Conservation (phyloP, 2,329 filamentous ascomycete genomes). For the Parafenestella ontariensis region DNA sequence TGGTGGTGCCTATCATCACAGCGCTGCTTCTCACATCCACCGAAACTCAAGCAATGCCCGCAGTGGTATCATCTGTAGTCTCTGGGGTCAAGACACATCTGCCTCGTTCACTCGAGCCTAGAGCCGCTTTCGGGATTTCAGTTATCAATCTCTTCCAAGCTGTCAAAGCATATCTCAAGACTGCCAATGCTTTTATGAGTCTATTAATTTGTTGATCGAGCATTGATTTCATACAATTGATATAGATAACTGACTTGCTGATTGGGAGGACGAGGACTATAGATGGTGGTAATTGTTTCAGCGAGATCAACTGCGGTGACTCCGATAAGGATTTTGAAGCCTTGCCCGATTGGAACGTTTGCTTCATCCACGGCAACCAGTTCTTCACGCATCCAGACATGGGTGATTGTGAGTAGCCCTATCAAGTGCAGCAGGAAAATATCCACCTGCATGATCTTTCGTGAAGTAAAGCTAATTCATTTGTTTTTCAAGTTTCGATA, state of each 20-base stretch:
- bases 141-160: background rate
- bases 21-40: background rate
- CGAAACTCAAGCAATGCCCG: constrained; percentile 2
- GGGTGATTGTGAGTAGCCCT: background rate
- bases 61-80: background rate
- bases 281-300: background rate
- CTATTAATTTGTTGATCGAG: background rate
- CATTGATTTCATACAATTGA: background rate
- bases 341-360: constrained; percentile 3
- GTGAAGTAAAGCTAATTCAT: background rate
- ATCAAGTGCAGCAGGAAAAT: background rate
- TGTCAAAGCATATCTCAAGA: background rate
- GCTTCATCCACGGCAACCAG: constrained; percentile 2
- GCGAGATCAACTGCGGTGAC: background rate
- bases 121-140: background rate
- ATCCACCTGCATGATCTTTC: background rate
- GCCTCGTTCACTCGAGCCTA: background rate
- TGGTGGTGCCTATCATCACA: background rate
- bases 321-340: background rate
- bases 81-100: background rate
- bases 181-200: constrained; percentile 1
- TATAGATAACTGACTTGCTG: background rate
- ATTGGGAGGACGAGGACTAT: background rate
- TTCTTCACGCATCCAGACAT: constrained; percentile 7
- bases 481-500: background rate